Percentiles rank a stretch among this genome's conserved stretches.
Evolutionary conservation across 176 grass and related monocot species (phyloP).

Genomic region (Hsuehochloa calcarea): DNA sequence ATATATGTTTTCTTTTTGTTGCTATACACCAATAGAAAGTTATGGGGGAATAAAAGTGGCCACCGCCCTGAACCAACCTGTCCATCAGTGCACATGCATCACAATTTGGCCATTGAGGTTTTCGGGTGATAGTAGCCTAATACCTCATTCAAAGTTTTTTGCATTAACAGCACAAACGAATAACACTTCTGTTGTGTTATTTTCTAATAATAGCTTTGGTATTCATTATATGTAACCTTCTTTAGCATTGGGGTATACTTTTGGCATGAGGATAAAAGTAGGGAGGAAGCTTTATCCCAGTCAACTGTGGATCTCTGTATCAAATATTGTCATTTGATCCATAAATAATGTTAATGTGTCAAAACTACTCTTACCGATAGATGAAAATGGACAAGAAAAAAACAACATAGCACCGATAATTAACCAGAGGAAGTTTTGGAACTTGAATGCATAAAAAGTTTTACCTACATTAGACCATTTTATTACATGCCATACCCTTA

Average conservation of each 20-base stretch:
- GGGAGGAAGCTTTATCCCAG: neutral
- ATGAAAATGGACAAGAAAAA: neutral
- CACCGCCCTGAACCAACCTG: neutral
- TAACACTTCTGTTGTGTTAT: neutral
- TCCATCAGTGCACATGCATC: neutral
- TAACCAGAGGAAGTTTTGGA: neutral
- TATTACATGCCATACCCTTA: neutral
- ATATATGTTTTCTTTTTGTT: neutral
- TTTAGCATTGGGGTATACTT: neutral
- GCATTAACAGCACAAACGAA: neutral
- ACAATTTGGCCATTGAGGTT: neutral
- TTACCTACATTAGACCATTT: neutral
- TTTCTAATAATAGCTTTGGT: neutral
- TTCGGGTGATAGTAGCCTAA: neutral
- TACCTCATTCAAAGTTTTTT: neutral
- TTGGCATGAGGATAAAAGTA: neutral
- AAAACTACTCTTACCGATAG: constrained; percentile 1
- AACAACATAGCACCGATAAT: neutral
- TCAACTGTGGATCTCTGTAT: neutral
- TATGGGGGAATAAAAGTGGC: neutral
- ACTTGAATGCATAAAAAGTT: neutral
- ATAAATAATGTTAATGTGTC: neutral
- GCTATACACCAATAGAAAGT: neutral
- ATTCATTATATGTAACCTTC: neutral
- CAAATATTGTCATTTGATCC: neutral